Conservation (phyloP, 2,329 filamentous ascomycete species). For the Talaromyces amestolkiae region DNA sequence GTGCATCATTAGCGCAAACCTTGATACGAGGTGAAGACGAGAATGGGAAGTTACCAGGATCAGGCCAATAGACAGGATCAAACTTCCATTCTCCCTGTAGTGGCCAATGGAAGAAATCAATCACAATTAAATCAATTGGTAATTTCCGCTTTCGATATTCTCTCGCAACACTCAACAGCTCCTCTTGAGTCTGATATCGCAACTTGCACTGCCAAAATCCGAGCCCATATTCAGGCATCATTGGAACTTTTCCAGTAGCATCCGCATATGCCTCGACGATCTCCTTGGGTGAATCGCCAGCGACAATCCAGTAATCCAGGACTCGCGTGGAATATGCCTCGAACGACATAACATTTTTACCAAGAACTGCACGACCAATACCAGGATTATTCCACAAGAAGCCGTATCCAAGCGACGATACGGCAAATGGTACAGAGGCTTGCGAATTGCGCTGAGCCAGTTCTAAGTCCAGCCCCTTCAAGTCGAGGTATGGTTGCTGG, state of each 20-base stretch:
- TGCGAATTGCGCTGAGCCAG: conserved; percentile 66
- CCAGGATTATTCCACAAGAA: conserved; percentile 66
- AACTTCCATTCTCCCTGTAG: conserved; percentile 67
- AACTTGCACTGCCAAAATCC: conserved; percentile 70
- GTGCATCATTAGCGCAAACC: neutral
- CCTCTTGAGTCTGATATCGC: conserved; percentile 64
- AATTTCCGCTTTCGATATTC: conserved; percentile 57
- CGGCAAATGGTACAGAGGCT: conserved; percentile 61
- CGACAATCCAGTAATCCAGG: conserved; percentile 65
- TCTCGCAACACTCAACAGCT: conserved; percentile 58
- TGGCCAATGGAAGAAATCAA: conserved; percentile 68
- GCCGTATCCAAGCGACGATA: conserved; percentile 61
- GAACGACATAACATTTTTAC: conserved; percentile 61
- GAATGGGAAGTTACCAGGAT: conserved; percentile 48
- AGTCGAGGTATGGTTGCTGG: conserved; percentile 61
- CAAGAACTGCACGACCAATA: conserved; percentile 60
- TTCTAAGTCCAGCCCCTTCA: conserved; percentile 63
- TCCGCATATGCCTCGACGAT: conserved; percentile 58
- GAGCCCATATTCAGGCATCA: conserved; percentile 68
- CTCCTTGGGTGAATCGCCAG: conserved; percentile 54
- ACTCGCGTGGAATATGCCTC: conserved; percentile 58
- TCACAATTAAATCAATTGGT: conserved; percentile 64
- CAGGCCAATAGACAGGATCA: conserved; percentile 63
- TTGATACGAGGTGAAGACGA: neutral
- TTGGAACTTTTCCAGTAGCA: conserved; percentile 59